Conservation (phyloP, 176 grass and related monocot genomes). For the Lolium perenne region DNA sequence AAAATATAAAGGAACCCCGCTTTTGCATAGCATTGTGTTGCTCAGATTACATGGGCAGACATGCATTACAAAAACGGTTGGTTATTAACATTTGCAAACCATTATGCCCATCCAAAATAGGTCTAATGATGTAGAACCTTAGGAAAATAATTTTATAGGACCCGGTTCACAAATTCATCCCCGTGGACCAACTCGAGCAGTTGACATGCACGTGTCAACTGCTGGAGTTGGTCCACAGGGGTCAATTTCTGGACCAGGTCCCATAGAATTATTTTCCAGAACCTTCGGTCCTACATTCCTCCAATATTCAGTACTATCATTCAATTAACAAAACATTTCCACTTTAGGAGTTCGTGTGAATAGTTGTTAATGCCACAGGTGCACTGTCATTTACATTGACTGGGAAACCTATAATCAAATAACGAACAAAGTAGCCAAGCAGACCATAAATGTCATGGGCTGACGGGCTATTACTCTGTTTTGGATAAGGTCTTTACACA, state of each 20-base stretch:
- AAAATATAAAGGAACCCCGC: neutral
- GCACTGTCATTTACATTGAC: neutral
- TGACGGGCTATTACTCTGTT: neutral
- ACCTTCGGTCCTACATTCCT: neutral
- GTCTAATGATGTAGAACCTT: no score
- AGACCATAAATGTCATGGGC: neutral
- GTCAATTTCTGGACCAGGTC: no score
- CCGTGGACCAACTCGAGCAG: no score
- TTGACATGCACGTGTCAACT: no score
- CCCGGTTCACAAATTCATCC: no score
- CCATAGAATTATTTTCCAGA: no score
- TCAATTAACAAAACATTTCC: neutral
- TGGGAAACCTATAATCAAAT: neutral
- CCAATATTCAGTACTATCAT: neutral
- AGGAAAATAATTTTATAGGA: no score
- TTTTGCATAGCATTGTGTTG: neutral
- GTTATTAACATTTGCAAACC: constrained; percentile 3
- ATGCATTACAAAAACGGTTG: neutral
- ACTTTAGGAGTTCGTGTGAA: neutral
- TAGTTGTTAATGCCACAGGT: constrained; percentile 12
- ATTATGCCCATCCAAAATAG: neutral
- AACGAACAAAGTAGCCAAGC: neutral
- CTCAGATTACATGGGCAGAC: constrained; percentile 11
- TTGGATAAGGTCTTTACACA: neutral
- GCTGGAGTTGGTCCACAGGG: no score